Conservation (phyloP, 75 land plant species). For the Selaginella moellendorffii region DNA sequence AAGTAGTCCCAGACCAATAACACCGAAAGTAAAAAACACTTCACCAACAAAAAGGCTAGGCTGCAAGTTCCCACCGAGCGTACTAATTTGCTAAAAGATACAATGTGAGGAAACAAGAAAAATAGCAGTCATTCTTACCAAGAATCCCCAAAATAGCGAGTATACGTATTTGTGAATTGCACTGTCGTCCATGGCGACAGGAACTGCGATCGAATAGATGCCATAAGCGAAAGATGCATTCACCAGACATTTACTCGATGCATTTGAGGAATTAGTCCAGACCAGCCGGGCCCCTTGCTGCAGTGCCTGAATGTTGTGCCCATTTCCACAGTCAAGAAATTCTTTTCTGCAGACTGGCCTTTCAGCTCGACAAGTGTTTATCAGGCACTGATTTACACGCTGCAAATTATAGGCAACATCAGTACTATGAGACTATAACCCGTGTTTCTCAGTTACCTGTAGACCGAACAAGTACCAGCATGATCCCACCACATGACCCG, state of each 20-base stretch:
- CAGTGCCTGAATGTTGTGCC: neutral
- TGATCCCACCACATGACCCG: conserved; percentile 6
- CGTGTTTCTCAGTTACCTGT: neutral
- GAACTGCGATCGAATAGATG: conserved; percentile 3
- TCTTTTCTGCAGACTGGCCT: neutral
- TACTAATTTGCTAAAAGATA: conserved; percentile 1
- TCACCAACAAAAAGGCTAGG: conserved; percentile 6
- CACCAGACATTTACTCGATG: neutral
- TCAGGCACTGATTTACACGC: conserved; percentile 5
- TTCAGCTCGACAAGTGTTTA: neutral
- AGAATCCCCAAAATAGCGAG: conserved; percentile 1
- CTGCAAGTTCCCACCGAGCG: neutral
- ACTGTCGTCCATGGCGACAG: neutral
- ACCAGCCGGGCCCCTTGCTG: no score
- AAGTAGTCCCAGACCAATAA: conserved; percentile 8
- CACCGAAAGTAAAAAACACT: neutral
- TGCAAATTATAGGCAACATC: neutral
- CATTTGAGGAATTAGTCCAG: neutral
- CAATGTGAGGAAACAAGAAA: neutral
- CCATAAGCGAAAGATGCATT: conserved; percentile 2
- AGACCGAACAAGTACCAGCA: conserved; percentile 9
- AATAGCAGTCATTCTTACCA: neutral
- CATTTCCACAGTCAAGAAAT: conserved; percentile 5
- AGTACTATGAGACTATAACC: neutral
- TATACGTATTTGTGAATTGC: neutral